Conservation (phyloP, 768 basidiomycete species). For the Russula brevipes region DNA sequence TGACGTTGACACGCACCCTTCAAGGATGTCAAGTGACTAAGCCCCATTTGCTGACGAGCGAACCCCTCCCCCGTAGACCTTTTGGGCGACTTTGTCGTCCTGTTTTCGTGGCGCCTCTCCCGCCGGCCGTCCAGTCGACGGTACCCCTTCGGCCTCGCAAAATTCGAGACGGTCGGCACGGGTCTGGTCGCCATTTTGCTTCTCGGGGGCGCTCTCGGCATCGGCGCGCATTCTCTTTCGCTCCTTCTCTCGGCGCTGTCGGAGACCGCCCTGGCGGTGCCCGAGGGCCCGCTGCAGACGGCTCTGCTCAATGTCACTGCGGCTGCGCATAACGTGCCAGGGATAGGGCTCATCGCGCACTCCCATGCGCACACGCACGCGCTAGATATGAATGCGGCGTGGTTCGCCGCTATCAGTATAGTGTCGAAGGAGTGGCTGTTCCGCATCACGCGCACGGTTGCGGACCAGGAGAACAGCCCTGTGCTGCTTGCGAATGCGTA, state of each 20-base stretch:
- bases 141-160: slow-evolving; percentile 88
- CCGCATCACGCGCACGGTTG: slow-evolving; percentile 81
- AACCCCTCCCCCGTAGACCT: slow-evolving; percentile 46
- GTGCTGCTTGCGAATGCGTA: slow-evolving; percentile 94
- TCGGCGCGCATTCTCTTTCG: slow-evolving; percentile 87
- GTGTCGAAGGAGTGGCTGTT: slow-evolving; percentile 91
- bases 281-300: slow-evolving; percentile 59
- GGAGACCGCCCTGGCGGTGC: slow-evolving; percentile 57
- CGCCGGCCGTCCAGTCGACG: slow-evolving; percentile 69
- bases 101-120: slow-evolving; percentile 84
- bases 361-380: slow-evolving; percentile 49
- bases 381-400: slow-evolving; percentile 91
- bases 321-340: slow-evolving; percentile 50
- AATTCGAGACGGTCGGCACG: slow-evolving; percentile 96
- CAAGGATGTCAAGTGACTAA: too few species aligned
- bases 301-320: slow-evolving; percentile 54
- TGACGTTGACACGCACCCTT: not conserved
- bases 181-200: slow-evolving; percentile 82
- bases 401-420: slow-evolving; percentile 85
- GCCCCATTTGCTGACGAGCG: not conserved
- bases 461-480: slow-evolving; percentile 84
- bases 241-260: slow-evolving; percentile 71
- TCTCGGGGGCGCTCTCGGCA: slow-evolving; percentile 75
- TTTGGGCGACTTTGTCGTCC: slow-evolving; percentile 85
- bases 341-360: slow-evolving; percentile 36